These are phyloP conservation scores for Neurospora sp. DNA, from an alignment of 495 filamentous ascomycete genomes.

Conservation along the genomic window DNA sequence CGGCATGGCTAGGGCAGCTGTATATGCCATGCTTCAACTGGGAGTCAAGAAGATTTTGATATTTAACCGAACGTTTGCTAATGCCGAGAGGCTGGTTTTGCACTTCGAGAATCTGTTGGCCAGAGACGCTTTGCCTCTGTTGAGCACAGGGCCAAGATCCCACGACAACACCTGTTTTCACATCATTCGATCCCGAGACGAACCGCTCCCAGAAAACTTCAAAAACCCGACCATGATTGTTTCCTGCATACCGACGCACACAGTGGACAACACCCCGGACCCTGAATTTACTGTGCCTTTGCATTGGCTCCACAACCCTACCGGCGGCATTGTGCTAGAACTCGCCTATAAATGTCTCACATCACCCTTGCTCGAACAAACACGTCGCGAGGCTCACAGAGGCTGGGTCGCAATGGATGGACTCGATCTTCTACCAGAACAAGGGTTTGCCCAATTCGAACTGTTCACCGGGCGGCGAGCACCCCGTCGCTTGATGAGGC, in stretches of 20 bases:
- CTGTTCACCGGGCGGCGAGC: constrained; percentile 64
- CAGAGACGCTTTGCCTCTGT: constrained; percentile 23
- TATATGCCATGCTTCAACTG: constrained; percentile 65
- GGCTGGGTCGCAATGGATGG: constrained; percentile 66
- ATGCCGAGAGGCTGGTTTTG: constrained; percentile 51
- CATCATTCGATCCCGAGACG: constrained; percentile 44
- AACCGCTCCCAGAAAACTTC: constrained; percentile 52
- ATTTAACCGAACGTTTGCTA: constrained; percentile 51
- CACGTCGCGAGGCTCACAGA: constrained; percentile 46
- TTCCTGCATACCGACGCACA: constrained; percentile 59
- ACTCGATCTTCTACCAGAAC: constrained; percentile 62
- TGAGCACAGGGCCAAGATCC: constrained; percentile 40
- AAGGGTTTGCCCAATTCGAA: constrained; percentile 70
- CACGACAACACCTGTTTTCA: constrained; percentile 41
- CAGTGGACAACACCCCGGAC: constrained; percentile 45
- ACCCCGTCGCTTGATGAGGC: constrained; percentile 56
- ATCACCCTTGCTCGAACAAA: constrained; percentile 55
- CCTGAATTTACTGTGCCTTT: constrained; percentile 59
- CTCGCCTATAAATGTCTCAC: constrained; percentile 58
- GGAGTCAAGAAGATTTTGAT: constrained; percentile 66
- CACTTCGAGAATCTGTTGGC: constrained; percentile 46
- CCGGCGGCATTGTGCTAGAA: constrained; percentile 64
- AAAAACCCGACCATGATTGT: constrained; percentile 57
- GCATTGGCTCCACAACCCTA: constrained; percentile 58
- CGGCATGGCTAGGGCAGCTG: constrained; percentile 64